These are phyloP conservation scores for Pochonia chlamydosporia DNA, from an alignment of 2,329 filamentous ascomycete species.

Conservation along the genomic window DNA sequence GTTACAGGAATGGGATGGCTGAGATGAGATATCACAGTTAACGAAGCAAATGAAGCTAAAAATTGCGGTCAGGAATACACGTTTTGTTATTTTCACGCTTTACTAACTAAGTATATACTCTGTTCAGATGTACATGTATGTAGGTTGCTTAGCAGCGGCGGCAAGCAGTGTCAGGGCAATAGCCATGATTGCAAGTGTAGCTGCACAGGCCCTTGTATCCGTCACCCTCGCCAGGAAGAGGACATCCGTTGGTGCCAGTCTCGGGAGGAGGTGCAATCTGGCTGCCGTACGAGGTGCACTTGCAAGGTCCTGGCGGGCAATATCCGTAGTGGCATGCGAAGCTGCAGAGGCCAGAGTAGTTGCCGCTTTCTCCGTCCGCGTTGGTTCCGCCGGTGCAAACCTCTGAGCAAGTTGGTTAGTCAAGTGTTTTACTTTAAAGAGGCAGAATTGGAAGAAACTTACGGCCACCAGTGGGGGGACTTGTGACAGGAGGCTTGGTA, in stretches of 20 bases:
- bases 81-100: too few species aligned
- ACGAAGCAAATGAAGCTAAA: too few species aligned
- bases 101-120: too few species aligned
- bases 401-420: too few species aligned
- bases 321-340: conserved; percentile 26
- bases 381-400: conserved; percentile 22
- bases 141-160: conserved; percentile 6
- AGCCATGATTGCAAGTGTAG: conserved; percentile 39
- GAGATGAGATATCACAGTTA: too few species aligned
- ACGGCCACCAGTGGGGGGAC: too few species aligned
- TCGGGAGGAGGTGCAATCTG: conserved; percentile 17
- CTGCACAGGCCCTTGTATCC: conserved; percentile 39
- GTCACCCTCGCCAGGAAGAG: conserved; percentile 23
- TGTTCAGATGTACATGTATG: too few species aligned
- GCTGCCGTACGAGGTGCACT: conserved; percentile 25
- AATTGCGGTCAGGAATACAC: too few species aligned
- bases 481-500: too few species aligned
- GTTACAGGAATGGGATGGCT: too few species aligned
- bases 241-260: conserved; percentile 25
- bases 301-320: conserved; percentile 27
- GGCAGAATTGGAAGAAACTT: too few species aligned
- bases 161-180: conserved; percentile 33
- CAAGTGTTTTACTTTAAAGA: too few species aligned
- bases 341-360: conserved; percentile 29
- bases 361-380: conserved; percentile 21